Conservation (phyloP, 163 green algal species). For the Scenedesmus sp. region DNA sequence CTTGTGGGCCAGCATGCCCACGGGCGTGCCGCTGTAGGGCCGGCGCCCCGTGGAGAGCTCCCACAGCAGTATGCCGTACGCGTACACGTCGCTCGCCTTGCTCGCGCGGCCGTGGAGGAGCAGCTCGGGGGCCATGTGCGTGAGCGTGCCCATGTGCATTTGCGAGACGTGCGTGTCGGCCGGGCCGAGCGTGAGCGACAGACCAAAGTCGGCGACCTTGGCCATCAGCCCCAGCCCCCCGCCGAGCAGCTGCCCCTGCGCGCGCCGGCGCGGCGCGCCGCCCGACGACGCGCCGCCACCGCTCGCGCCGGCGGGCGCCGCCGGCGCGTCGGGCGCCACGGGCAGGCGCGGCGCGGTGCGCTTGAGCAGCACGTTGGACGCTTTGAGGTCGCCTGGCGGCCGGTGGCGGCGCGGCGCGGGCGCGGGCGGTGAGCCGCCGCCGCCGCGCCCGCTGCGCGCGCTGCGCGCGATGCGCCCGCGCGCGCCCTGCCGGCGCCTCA, state of each 20-base stretch:
- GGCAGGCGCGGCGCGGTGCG: slow-evolving; percentile 32
- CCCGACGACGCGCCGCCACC: slow-evolving; percentile 1
- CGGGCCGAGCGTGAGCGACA: slow-evolving; percentile 53
- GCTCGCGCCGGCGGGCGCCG: not conserved
- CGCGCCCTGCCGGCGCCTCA: not conserved
- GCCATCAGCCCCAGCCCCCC: slow-evolving; percentile 25
- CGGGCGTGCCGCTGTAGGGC: slow-evolving; percentile 59
- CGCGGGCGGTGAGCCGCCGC: not conserved
- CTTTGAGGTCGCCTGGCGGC: slow-evolving; percentile 68
- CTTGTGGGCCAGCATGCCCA: slow-evolving; percentile 42
- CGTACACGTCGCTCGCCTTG: slow-evolving; percentile 65
- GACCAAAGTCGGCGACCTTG: slow-evolving; percentile 68
- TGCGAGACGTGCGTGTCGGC: slow-evolving; percentile 53
- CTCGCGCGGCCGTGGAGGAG: slow-evolving; percentile 56
- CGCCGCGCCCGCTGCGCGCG: no score
- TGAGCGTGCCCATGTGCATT: slow-evolving; percentile 60
- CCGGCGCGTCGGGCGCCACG: not conserved
- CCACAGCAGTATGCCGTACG: slow-evolving; percentile 69
- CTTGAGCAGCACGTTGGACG: slow-evolving; percentile 60
- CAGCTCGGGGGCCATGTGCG: slow-evolving; percentile 70
- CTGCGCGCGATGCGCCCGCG: no score
- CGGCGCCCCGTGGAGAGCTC: slow-evolving; percentile 63
- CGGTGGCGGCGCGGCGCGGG: no score
- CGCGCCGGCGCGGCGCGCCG: not conserved
- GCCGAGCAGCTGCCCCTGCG: slow-evolving; percentile 26